phyloP scores from a whole-genome alignment of 768 basidiomycete species.

The Podaxis sp. region DNA sequence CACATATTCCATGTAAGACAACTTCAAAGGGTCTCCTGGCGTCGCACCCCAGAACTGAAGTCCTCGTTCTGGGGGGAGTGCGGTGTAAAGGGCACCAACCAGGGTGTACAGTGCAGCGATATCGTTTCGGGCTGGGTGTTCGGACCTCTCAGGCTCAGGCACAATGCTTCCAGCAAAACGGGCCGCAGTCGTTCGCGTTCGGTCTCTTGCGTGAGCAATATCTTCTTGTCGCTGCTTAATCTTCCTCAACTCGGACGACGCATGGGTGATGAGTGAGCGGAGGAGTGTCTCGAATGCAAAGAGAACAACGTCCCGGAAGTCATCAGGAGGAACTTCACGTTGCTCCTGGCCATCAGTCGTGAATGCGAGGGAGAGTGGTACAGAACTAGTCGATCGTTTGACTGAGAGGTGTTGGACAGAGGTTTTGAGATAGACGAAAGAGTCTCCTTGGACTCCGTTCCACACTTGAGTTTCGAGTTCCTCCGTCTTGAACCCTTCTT shows the following conservation, averaged over 20 bases:
- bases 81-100: constrained; percentile 75
- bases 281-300: constrained; percentile 67
- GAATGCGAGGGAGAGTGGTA: background rate
- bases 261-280: constrained; percentile 66
- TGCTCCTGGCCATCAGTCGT: constrained; percentile 38
- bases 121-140: constrained; percentile 64
- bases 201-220: constrained; percentile 63
- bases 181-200: constrained; percentile 45
- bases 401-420: constrained; percentile 54
- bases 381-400: constrained; percentile 31
- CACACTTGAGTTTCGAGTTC: constrained; percentile 79
- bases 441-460: constrained; percentile 80
- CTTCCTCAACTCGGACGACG: constrained; percentile 77
- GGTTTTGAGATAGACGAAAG: constrained; percentile 68
- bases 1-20: constrained; percentile 51
- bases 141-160: constrained; percentile 34
- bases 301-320: constrained; percentile 54
- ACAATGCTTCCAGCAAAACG: constrained; percentile 39
- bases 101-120: constrained; percentile 81
- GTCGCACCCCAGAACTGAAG: constrained; percentile 84
- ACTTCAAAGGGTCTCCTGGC: constrained; percentile 28
- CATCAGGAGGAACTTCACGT: constrained; percentile 39
- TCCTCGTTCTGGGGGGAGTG: constrained; percentile 69
- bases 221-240: constrained; percentile 92
- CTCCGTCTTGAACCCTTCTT: constrained; percentile 66